phyloP scores from a whole-genome alignment of 139 green algal species.

The Tetradesmus lagerheimii region DNA sequence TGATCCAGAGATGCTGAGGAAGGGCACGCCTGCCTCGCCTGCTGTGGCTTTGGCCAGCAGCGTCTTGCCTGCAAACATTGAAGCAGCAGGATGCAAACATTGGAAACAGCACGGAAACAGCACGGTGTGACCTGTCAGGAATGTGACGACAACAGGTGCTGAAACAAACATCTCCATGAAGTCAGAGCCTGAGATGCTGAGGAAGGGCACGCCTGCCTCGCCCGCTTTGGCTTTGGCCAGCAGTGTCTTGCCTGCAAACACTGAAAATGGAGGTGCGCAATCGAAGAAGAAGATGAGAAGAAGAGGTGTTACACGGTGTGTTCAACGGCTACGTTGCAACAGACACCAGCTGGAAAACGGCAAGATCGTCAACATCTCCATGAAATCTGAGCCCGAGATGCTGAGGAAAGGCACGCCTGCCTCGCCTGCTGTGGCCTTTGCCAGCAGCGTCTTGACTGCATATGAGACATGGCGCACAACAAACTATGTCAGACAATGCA shows the following conservation, averaged over 20 bases:
- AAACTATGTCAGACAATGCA: too few species aligned
- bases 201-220: constrained; percentile 96
- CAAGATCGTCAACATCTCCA: constrained; percentile 94
- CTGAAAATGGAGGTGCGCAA: not conserved
- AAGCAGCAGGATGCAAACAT: not conserved
- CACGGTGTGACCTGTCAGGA: too few species aligned
- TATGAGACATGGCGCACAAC: too few species aligned
- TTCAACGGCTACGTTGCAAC: too few species aligned
- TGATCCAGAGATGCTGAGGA: constrained; percentile 78
- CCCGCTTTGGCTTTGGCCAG: constrained; percentile 97
- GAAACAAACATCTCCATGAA: constrained; percentile 92
- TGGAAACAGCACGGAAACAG: not conserved
- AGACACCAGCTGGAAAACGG: too few species aligned
- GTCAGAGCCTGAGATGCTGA: constrained; percentile 72
- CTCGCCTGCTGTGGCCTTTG: constrained; percentile 96
- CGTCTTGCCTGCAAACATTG: constrained; percentile 69
- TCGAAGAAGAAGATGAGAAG: too few species aligned
- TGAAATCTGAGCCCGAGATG: constrained; percentile 78
- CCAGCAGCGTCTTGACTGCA: constrained; percentile 85
- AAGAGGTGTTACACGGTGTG: too few species aligned
- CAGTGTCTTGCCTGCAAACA: constrained; percentile 79
- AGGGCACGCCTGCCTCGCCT: constrained; percentile 96
- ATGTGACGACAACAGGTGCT: too few species aligned
- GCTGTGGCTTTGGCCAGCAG: constrained; percentile 97
- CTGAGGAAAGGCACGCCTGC: constrained; percentile 93